Conservation (phyloP, 1,284 basidiomycete genomes). For the Ceratobasidium sp. region DNA sequence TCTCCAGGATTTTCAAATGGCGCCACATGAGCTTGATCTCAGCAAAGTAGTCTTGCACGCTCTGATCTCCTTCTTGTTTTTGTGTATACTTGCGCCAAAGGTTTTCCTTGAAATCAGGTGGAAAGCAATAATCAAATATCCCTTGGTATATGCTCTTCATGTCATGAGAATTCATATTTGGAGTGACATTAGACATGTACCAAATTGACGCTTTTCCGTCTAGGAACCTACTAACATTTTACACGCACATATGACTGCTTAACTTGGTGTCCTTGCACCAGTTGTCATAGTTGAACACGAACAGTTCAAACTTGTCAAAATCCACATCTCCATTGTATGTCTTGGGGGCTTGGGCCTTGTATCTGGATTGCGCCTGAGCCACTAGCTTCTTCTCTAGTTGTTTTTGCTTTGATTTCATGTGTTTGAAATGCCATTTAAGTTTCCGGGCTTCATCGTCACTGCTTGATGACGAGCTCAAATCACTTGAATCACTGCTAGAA, state of each 20-base stretch:
- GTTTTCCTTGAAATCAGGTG: conserved; percentile 57
- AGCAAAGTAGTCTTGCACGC: conserved; percentile 46
- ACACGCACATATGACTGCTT: not conserved
- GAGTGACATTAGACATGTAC: conserved; percentile 35
- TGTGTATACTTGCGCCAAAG: conserved; percentile 49
- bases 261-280: conserved; percentile 19
- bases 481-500: not conserved
- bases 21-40: not conserved
- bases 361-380: not conserved
- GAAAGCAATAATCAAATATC: conserved; percentile 64
- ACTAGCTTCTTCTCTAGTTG: not conserved
- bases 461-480: not conserved
- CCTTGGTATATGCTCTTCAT: conserved; percentile 20
- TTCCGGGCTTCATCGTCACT: not conserved
- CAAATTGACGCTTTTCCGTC: conserved; percentile 19
- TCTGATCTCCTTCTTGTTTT: conserved; percentile 44
- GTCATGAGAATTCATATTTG: not conserved
- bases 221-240: conserved; percentile 18
- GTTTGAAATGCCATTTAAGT: not conserved
- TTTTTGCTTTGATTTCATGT: not conserved
- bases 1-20: not conserved
- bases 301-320: conserved; percentile 36
- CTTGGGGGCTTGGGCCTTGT: conserved; percentile 3
- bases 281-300: conserved; percentile 40
- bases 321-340: conserved; percentile 15